Conservation (phyloP, 2,329 filamentous ascomycete genomes). For the Cytospora schulzeri region DNA sequence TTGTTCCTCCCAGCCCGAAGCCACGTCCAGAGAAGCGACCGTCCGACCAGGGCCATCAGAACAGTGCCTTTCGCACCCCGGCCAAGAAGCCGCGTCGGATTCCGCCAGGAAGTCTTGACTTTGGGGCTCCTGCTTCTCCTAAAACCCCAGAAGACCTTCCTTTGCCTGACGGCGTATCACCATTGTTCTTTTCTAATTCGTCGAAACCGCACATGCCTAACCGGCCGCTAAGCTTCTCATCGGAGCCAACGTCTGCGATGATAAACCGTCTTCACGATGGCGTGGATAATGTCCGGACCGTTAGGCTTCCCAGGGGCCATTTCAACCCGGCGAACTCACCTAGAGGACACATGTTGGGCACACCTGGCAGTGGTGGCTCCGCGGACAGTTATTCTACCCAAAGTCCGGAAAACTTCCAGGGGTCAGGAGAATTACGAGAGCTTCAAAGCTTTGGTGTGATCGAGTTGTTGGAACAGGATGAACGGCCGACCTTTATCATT, state of each 20-base stretch:
- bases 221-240: constrained; percentile 43
- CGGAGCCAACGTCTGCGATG: constrained; percentile 50
- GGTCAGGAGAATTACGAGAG: constrained; percentile 53
- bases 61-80: constrained; percentile 23
- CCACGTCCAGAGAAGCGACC: constrained; percentile 35
- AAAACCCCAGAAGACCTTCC: constrained; percentile 27
- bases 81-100: constrained; percentile 52
- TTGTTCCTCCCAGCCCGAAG: constrained; percentile 17
- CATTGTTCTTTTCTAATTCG: constrained; percentile 55
- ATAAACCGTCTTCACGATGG: constrained; percentile 49
- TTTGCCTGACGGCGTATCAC: constrained; percentile 40
- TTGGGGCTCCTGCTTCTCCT: constrained; percentile 37
- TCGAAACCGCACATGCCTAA: constrained; percentile 38
- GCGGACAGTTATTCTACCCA: constrained; percentile 53
- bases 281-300: constrained; percentile 52
- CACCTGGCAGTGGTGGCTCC: constrained; percentile 55
- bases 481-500: constrained; percentile 74
- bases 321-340: constrained; percentile 51
- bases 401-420: constrained; percentile 54
- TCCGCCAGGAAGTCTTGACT: constrained; percentile 48
- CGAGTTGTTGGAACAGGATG: constrained; percentile 76
- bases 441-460: constrained; percentile 67
- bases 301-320: constrained; percentile 57
- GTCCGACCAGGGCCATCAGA: constrained; percentile 32
- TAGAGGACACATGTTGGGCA: constrained; percentile 47